phyloP scores from a whole-genome alignment of 2,329 filamentous ascomycete genomes.

The Cladophialophora yegresii region DNA sequence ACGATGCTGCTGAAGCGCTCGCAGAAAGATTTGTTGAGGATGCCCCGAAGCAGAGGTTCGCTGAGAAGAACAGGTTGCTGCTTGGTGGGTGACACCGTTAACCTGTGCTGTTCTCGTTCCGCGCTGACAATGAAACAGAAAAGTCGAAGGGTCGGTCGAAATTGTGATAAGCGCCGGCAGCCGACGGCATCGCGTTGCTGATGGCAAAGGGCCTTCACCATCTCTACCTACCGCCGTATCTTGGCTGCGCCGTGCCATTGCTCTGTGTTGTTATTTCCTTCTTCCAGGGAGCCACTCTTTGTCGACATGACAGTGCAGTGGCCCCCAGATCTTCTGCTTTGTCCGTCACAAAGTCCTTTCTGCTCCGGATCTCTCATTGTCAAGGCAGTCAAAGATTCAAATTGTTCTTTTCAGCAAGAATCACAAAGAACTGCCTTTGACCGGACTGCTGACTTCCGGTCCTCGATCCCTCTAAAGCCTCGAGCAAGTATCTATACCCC shows the following conservation, averaged over 20 bases:
- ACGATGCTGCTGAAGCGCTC: conserved; percentile 53
- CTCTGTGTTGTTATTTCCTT: background rate
- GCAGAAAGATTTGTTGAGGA: conserved; percentile 54
- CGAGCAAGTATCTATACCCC: background rate
- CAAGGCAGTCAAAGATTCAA: background rate
- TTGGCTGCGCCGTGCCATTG: background rate
- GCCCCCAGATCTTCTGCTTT: background rate
- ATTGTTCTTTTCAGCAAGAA: background rate
- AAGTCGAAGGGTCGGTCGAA: background rate
- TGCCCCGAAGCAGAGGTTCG: conserved; percentile 50
- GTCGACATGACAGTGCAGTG: background rate
- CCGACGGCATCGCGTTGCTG: background rate
- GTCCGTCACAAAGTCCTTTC: background rate
- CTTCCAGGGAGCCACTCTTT: background rate
- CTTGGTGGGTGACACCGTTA: conserved; percentile 17
- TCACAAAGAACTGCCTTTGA: background rate
- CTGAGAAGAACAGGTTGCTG: conserved; percentile 40
- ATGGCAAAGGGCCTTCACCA: background rate
- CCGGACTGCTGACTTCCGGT: background rate
- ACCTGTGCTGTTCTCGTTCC: background rate
- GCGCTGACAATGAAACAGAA: background rate
- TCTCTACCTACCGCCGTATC: background rate
- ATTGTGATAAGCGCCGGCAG: background rate
- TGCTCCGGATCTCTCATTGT: background rate
- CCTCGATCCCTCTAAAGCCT: background rate